phyloP scores from a whole-genome alignment of 2,329 filamentous ascomycete genomes.

The Aspergillus novofumigatus region DNA sequence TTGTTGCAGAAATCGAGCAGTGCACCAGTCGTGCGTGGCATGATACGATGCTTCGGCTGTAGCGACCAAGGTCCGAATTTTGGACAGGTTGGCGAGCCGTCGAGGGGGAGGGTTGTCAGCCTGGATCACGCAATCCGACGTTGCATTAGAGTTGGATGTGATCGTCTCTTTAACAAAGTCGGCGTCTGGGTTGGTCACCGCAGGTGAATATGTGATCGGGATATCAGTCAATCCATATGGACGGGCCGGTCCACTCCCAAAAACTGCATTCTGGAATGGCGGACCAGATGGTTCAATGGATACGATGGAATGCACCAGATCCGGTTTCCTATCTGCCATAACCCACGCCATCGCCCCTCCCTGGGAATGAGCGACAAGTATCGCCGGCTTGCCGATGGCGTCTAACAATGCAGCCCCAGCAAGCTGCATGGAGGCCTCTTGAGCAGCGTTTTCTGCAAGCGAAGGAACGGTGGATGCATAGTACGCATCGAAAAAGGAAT shows the following conservation, averaged over 20 bases:
- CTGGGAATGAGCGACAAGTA: constrained; percentile 49
- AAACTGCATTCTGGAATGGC: constrained; percentile 22
- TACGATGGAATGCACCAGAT: constrained; percentile 47
- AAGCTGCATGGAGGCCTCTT: constrained; percentile 14
- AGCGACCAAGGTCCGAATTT: constrained; percentile 48
- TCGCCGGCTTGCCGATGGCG: constrained; percentile 17
- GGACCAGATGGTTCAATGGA: constrained; percentile 53
- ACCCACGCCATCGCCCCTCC: constrained; percentile 46
- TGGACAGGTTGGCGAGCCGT: constrained; percentile 46
- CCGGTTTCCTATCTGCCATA: constrained; percentile 47
- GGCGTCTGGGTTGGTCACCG: constrained; percentile 6
- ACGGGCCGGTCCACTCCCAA: constrained; percentile 9
- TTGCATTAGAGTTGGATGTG: constrained; percentile 6
- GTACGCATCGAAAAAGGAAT: constrained; percentile 26
- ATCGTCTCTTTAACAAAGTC: constrained; percentile 13
- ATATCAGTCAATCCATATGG: constrained; percentile 20
- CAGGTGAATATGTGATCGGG: constrained; percentile 11
- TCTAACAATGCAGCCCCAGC: constrained; percentile 21
- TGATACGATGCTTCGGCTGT: constrained; percentile 55
- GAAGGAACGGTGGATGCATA: constrained; percentile 19
- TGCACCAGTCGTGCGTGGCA: constrained; percentile 53
- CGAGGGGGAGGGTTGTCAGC: constrained; percentile 31
- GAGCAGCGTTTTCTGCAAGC: constrained; percentile 10
- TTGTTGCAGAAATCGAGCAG: constrained; percentile 50
- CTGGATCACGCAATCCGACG: constrained; percentile 38